Conservation (phyloP, 805 yeast genomes). For the Myxozyma sirexii region DNA sequence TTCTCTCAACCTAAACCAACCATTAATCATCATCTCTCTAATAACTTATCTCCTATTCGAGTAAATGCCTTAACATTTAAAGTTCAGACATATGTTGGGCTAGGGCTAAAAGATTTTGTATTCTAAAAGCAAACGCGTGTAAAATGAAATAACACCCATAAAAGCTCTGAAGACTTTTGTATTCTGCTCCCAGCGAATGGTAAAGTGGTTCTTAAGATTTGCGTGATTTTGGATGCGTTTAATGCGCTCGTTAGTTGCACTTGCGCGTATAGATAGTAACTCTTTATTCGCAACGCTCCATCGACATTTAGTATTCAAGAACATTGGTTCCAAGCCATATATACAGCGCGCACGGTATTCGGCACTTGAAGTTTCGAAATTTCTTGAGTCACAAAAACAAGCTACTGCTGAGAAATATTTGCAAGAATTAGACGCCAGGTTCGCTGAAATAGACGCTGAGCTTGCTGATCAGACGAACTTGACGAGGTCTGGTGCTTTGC, state of each 20-base stretch:
- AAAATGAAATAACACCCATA: too few relatives aligned
- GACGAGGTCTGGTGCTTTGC: background rate
- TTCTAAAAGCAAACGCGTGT: background rate
- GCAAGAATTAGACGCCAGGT: background rate
- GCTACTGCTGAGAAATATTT: background rate
- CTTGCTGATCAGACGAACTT: slow-evolving; percentile 1
- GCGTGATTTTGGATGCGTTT: background rate
- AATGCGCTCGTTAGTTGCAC: background rate
- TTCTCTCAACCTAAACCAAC: too few relatives aligned
- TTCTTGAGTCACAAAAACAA: background rate
- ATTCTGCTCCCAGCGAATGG: background rate
- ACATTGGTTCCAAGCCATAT: background rate
- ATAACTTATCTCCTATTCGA: too few relatives aligned
- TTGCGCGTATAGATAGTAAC: background rate
- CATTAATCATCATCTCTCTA: too few relatives aligned
- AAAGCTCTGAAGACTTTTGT: background rate
- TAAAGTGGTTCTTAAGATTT: background rate
- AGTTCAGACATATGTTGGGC: slow-evolving; percentile 2
- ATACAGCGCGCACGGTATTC: background rate
- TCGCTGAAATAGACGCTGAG: slow-evolving; percentile 1
- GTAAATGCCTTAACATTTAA: too few relatives aligned
- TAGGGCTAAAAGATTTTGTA: slow-evolving; percentile 7
- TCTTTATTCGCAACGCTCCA: background rate
- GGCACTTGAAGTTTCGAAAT: background rate
- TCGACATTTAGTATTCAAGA: background rate